Base-by-base conservation (phyloP, 208 protist species). In the Leishmania martiniquensis region DNA sequence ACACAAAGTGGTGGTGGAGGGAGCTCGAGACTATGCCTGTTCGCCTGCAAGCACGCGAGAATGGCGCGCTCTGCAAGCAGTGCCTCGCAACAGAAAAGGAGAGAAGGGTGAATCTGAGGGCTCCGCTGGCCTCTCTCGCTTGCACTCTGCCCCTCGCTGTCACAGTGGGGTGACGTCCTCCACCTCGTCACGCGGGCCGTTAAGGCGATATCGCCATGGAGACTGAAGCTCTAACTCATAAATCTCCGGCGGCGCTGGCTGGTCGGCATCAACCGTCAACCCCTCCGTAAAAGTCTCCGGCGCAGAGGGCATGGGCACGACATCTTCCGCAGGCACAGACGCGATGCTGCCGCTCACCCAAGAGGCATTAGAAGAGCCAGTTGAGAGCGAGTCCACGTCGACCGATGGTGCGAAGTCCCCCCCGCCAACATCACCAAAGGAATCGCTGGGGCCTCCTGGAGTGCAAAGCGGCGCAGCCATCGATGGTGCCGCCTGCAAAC, bases 81-180 rank as follows among this genome's bases (percentile, higher is more conserved):
- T 34, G 0, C 7, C 4, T 10, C n/a, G n/a, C 39, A 17, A 45
- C 1, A 25, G 37, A 7, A 42, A 51, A n/a, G 25, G 22, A 69
- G 29, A 37, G 32, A 72, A 70, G 29, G 4, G 63, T 32, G 34
- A 57, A 39, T 62, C 52, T n/a, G 5, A 49, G 6, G 4, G 37
- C 15, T 32, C n/a, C 2, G 44, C 29, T 2, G 1, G 47, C 20
- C 49, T 44, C 34, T 55, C 69, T 15, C 20, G 34, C 32, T 29
- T 22, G 17, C 49, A 32, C 9, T 25, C 17, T 51, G 15, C n/a
- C n/a, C n/a, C 29, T 20, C 34, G 4, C 34, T 45, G 51, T 57
- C 57, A 89, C 5, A 95, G 68, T 0, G 88, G 87, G 34, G 80
- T 83, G 10, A 91, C 85, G 54, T 91, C 91, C 77, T 95, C 88